Evolutionary conservation across 2,329 filamentous ascomycete genomes (phyloP).

Genomic region (Eutypella sp.): DNA sequence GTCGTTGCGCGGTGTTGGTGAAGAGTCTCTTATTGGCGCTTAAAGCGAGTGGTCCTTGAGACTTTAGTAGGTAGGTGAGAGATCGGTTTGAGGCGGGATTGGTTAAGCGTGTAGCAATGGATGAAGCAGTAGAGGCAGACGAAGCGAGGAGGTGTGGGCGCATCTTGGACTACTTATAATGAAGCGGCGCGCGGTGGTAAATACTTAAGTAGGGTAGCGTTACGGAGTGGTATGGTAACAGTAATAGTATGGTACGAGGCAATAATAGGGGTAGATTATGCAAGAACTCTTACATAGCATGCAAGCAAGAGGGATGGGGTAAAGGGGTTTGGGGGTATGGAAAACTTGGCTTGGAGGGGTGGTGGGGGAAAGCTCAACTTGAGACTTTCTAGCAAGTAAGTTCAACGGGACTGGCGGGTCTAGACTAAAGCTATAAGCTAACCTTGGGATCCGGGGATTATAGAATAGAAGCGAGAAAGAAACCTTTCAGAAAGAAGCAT

Average conservation of each 20-base stretch:
- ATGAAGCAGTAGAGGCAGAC: conserved; percentile 13
- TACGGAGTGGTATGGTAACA: background rate
- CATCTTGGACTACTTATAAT: conserved; percentile 22
- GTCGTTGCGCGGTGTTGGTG: conserved; percentile 11
- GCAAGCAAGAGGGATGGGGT: background rate
- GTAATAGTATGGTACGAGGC: background rate
- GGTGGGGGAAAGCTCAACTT: too few species aligned
- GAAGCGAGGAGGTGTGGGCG: conserved; percentile 21
- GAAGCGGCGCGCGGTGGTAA: background rate
- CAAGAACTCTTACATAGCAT: background rate
- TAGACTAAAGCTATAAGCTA: too few species aligned
- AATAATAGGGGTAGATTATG: too few species aligned
- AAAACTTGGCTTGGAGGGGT: too few species aligned
- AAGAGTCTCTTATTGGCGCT: conserved; percentile 16
- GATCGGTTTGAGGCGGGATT: conserved; percentile 6
- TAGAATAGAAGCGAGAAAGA: too few species aligned
- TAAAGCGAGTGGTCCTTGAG: background rate
- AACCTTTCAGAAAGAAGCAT: too few species aligned
- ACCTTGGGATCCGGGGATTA: too few species aligned
- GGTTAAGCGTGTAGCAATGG: conserved; percentile 17
- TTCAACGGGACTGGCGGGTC: too few species aligned
- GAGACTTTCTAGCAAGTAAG: too few species aligned
- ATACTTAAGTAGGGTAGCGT: background rate
- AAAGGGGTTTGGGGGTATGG: too few species aligned
- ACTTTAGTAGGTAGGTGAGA: conserved; percentile 3